These are phyloP conservation scores for Verticillium longisporum DNA, from an alignment of 2,329 filamentous ascomycete genomes.

Conservation along the genomic window DNA sequence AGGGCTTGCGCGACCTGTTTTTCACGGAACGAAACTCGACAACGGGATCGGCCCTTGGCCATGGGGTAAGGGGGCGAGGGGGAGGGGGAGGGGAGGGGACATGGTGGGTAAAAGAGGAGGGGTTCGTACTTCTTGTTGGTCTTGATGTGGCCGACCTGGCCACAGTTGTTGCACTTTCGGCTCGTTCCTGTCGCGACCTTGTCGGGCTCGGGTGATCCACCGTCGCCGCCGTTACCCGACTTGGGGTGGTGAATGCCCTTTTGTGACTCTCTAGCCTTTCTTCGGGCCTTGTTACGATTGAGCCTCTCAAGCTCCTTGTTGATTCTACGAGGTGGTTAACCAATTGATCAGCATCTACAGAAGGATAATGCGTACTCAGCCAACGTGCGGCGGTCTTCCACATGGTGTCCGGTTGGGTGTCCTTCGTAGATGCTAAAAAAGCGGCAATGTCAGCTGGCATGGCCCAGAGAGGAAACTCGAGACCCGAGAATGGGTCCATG, in stretches of 20 bases:
- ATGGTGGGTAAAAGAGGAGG: constrained; percentile 14
- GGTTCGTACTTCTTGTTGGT: constrained; percentile 89
- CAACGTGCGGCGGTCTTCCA: constrained; percentile 11
- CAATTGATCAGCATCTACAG: constrained; percentile 7
- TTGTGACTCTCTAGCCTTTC: constrained; percentile 83
- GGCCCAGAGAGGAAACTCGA: constrained; percentile 8
- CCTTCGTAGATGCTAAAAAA: constrained; percentile 14
- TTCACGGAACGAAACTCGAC: not conserved
- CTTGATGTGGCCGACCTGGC: constrained; percentile 95
- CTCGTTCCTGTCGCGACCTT: constrained; percentile 61
- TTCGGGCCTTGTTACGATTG: constrained; percentile 84
- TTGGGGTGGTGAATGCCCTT: constrained; percentile 53
- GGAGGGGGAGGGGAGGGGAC: constrained; percentile 1
- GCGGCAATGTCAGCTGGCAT: constrained; percentile 11
- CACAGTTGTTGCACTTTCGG: constrained; percentile 96
- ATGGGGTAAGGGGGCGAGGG: constrained; percentile 17
- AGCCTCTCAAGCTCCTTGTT: constrained; percentile 74
- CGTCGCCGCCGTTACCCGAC: constrained; percentile 22
- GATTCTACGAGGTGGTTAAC: constrained; percentile 39
- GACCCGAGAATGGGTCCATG: constrained; percentile 5
- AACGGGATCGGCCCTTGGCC: not conserved
- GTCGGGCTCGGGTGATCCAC: constrained; percentile 45
- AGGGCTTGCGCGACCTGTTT: not conserved
- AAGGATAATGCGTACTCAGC: constrained; percentile 10
- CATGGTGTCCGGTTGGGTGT: constrained; percentile 10